A percentile compares a stretch with the other conserved stretches of the same genome.
These are phyloP conservation scores for Coemansia sp. DNA, from an alignment of 192 early-diverging fungal species.

Conservation along the genomic window DNA sequence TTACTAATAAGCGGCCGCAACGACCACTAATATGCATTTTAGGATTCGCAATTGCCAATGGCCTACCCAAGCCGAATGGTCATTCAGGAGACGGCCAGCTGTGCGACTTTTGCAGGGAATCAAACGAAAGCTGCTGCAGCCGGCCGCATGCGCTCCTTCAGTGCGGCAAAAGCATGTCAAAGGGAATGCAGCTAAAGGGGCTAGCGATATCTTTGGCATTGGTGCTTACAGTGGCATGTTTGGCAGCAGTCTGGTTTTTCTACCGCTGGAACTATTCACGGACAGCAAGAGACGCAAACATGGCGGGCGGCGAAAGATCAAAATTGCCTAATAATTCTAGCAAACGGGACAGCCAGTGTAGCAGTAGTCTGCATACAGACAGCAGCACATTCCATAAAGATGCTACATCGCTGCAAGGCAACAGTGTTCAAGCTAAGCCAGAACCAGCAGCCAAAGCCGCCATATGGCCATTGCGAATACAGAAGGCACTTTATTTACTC, in stretches of 20 bases:
- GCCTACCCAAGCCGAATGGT: too few species aligned
- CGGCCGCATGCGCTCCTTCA: constrained; percentile 1
- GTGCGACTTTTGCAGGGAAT: constrained; percentile 13
- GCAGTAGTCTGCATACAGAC: too few species aligned
- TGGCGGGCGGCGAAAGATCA: too few species aligned
- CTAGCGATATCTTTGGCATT: constrained; percentile 13
- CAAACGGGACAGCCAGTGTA: too few species aligned
- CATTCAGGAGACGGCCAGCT: neutral
- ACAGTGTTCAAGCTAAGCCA: too few species aligned
- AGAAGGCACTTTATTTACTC: too few species aligned
- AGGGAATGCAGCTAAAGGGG: constrained; percentile 1
- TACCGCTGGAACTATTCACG: constrained; percentile 11
- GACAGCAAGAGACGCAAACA: too few species aligned
- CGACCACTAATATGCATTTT: neutral
- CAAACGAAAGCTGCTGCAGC: constrained; percentile 11
- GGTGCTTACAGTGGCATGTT: constrained; percentile 2
- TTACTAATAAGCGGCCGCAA: neutral
- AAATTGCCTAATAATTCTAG: too few species aligned
- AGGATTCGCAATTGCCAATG: constrained; percentile 3
- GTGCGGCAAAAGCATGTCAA: constrained; percentile 1
- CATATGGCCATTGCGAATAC: too few species aligned
- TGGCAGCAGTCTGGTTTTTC: constrained; percentile 14
- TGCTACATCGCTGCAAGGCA: too few species aligned
- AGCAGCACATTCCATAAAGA: too few species aligned
- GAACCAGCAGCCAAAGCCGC: too few species aligned